Evolutionary conservation across 1,139 yeast species (phyloP), one percentile per base, ranked within the genome.

Genomic region (Candida sanyaensis): DNA sequence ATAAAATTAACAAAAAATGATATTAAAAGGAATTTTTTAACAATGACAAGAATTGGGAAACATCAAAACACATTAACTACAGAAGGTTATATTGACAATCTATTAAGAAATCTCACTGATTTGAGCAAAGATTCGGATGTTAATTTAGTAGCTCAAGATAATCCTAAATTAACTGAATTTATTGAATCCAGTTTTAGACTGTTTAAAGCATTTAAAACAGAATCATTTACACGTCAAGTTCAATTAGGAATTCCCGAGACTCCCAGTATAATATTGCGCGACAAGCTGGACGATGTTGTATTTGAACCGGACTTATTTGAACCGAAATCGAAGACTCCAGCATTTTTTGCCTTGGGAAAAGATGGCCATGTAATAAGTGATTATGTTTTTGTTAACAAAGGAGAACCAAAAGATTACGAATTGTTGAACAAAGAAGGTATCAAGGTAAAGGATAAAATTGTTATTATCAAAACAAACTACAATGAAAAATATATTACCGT

Each of bases 1-100:
- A 77, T 85, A 27, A 78, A 69, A 47, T 60, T 86, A 44, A 83
- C 91, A 2, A 78, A 77, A 51, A 75, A 80, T n/a, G 93, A 86
- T 52, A 77, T 84, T 28, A 79, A 83, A 55, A 65, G 92, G 42
- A 66, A 60, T 38, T 68, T 53, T 45, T 52, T 68, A 28, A 53
- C 62, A 12, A 59, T 61, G 46, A 62, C 66, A 41, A 73, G 74
- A 1, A 60, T 62, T 9, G 66, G 65, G 6, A 58, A 62, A 43
- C 51, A 53, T 32, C 60, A 62, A 37, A 65, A 61, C 27, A 59
- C 63, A 32, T 47, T 55, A 37, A 57, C 64, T 13, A 66, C 68
- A 27, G 72, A 69, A 46, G 61, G 68, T 39, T 57, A 62, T 41
- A 59, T 73, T 37, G 59, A 59, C 38, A 44, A 55, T 52, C 63